Evolutionary conservation across 2,329 filamentous ascomycete genomes (phyloP).

Genomic region (Keithomyces neogunnii): DNA sequence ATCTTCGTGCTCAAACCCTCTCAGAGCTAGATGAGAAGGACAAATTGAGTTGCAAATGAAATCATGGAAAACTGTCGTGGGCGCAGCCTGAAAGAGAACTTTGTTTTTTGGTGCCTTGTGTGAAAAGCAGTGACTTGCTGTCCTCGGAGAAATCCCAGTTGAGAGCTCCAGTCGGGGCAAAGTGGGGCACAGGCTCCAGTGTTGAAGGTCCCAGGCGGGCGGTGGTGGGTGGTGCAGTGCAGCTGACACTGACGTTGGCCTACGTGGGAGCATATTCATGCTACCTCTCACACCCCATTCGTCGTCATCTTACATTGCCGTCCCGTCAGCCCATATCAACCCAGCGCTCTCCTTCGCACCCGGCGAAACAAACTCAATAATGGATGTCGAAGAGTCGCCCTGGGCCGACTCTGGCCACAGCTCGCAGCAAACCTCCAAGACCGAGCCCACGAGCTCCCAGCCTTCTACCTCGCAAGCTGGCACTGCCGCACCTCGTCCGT

Average conservation of each 20-base stretch:
- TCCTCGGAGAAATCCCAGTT: too few relatives aligned
- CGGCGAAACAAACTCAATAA: slow-evolving; percentile 15
- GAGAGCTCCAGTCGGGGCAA: neutral
- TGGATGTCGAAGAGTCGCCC: slow-evolving; percentile 45
- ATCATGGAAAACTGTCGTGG: too few relatives aligned
- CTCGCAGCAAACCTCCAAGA: slow-evolving; percentile 21
- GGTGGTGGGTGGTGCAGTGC: neutral
- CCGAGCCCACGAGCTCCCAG: slow-evolving; percentile 21
- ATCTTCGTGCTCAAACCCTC: neutral
- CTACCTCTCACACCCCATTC: slow-evolving; percentile 1
- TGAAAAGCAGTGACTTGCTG: too few relatives aligned
- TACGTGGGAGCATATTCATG: slow-evolving; percentile 1
- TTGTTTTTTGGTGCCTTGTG: too few relatives aligned
- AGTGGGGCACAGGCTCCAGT: slow-evolving; percentile 2
- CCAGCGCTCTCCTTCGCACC: neutral
- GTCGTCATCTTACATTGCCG: neutral
- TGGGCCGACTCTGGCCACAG: slow-evolving; percentile 40
- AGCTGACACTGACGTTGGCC: slow-evolving; percentile 4
- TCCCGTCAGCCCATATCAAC: neutral
- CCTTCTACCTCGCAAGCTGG: slow-evolving; percentile 10
- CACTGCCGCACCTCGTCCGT: slow-evolving; percentile 29
- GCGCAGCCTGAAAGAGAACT: too few relatives aligned
- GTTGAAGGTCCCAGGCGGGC: slow-evolving; percentile 1
- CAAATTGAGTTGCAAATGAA: too few relatives aligned
- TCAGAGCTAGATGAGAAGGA: too few relatives aligned